Conservation (phyloP, 2,329 filamentous ascomycete species). For the Exophiala phaeomuriformis region DNA sequence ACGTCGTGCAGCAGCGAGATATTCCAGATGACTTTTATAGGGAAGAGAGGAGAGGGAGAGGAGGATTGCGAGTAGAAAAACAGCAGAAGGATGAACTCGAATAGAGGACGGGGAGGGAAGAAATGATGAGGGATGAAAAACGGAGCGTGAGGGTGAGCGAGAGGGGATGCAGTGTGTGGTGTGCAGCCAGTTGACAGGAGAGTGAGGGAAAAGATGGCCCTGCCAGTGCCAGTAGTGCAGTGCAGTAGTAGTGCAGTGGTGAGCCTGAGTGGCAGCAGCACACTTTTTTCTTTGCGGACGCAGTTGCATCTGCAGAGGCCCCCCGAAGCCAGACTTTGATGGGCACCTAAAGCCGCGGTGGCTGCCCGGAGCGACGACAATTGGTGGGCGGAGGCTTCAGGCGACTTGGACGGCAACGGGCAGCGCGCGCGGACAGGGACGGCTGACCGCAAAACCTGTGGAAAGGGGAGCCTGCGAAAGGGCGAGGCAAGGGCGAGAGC, state of each 20-base stretch:
- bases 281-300: neutral
- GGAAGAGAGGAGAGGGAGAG: constrained; percentile 6
- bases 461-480: neutral
- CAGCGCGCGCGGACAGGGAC: too few relatives aligned
- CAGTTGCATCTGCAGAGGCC: neutral
- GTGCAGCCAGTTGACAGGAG: neutral
- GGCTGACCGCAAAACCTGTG: too few relatives aligned
- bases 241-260: too few relatives aligned
- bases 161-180: too few relatives aligned
- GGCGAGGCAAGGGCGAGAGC: constrained; percentile 3
- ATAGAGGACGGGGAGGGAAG: constrained; percentile 1
- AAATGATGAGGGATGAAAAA: constrained; percentile 7
- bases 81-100: neutral
- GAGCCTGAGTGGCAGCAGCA: too few relatives aligned
- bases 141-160: neutral
- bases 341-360: neutral
- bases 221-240: neutral
- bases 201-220: neutral
- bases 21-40: constrained; percentile 5
- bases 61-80: constrained; percentile 2
- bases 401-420: neutral
- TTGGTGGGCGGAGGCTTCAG: neutral
- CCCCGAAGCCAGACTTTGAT: neutral
- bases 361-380: neutral
- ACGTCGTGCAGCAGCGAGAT: constrained; percentile 1